phyloP scores from a whole-genome alignment of 2,329 filamentous ascomycete species.

The Diaporthe ampelina region DNA sequence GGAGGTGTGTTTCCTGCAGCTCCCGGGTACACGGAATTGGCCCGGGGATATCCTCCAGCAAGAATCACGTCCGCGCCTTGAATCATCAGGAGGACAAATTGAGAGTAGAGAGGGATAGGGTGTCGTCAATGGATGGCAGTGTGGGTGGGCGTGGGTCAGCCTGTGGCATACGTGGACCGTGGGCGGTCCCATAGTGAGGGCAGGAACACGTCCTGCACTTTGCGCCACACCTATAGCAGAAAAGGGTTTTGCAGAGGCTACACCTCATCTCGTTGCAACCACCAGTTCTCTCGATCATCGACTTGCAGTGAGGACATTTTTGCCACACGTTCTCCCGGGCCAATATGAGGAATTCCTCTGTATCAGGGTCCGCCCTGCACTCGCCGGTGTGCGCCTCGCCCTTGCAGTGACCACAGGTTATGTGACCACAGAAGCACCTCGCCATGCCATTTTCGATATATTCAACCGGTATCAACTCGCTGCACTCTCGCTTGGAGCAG shows the following conservation, averaged over 20 bases:
- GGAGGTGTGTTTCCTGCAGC: too few relatives aligned
- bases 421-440: slow-evolving; percentile 57
- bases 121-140: too few relatives aligned
- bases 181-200: not conserved
- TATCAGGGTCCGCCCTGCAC: slow-evolving; percentile 59
- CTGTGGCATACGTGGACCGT: not conserved
- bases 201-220: not conserved
- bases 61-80: too few relatives aligned
- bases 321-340: slow-evolving; percentile 64
- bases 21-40: too few relatives aligned
- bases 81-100: too few relatives aligned
- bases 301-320: slow-evolving; percentile 60
- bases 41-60: too few relatives aligned
- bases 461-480: slow-evolving; percentile 58
- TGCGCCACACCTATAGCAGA: slow-evolving; percentile 10
- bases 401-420: slow-evolving; percentile 68
- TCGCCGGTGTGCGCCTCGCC: slow-evolving; percentile 57
- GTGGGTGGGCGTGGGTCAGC: not conserved
- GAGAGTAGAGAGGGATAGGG: too few relatives aligned
- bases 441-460: slow-evolving; percentile 53
- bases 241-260: not conserved
- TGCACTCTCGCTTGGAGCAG: slow-evolving; percentile 61
- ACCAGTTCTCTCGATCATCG: slow-evolving; percentile 61
- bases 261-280: slow-evolving; percentile 70
- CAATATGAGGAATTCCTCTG: slow-evolving; percentile 56